Evolutionary conservation across 2,329 filamentous ascomycete species (phyloP).

Genomic region (Diaporthe ampelina): DNA sequence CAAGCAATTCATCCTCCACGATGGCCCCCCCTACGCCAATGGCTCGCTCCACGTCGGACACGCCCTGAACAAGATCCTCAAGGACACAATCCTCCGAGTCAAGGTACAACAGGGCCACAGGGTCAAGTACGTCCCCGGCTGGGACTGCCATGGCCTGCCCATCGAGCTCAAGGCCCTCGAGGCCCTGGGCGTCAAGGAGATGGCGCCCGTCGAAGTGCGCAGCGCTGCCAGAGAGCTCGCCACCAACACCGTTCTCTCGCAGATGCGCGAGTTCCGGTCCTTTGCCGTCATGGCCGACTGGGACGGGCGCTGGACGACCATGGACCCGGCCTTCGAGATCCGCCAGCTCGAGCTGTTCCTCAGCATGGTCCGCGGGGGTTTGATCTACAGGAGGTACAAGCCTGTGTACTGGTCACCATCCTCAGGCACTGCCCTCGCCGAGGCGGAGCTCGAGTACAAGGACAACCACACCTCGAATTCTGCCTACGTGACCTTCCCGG

Average conservation of each 20-base stretch:
- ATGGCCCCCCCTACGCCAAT: conserved; percentile 98
- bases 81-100: conserved; percentile 90
- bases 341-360: conserved; percentile 82
- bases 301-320: conserved; percentile 82
- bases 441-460: conserved; percentile 88
- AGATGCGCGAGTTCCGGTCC: conserved; percentile 80
- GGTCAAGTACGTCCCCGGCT: conserved; percentile 89
- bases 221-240: conserved; percentile 76
- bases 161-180: conserved; percentile 97
- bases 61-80: conserved; percentile 95
- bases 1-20: conserved; percentile 84
- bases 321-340: conserved; percentile 82
- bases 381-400: conserved; percentile 84
- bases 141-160: conserved; percentile 97
- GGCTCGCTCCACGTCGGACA: conserved; percentile 92
- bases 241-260: conserved; percentile 75
- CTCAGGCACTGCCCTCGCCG: conserved; percentile 82
- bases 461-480: conserved; percentile 79
- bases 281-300: conserved; percentile 88
- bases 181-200: conserved; percentile 57
- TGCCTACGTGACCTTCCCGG: conserved; percentile 85
- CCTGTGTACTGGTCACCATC: conserved; percentile 91
- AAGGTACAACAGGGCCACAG: conserved; percentile 82
- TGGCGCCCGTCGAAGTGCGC: conserved; percentile 72
- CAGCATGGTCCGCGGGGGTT: conserved; percentile 77